phyloP scores from a whole-genome alignment of 495 filamentous ascomycete genomes.

The Aspergillus campestris region DNA sequence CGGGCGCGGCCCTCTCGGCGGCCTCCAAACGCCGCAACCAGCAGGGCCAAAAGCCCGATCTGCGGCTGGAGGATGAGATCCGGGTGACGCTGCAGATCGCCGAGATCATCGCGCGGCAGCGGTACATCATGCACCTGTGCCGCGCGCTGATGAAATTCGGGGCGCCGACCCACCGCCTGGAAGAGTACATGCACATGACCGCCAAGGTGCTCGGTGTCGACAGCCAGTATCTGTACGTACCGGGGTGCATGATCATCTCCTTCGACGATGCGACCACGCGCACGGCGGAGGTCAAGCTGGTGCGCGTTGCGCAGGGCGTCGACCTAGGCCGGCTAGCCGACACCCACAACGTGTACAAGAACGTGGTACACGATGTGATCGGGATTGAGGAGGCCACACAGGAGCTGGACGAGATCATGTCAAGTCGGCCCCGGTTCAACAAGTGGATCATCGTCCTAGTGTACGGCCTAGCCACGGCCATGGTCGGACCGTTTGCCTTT shows the following conservation, averaged over 20 bases:
- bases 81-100: slow-evolving; percentile 79
- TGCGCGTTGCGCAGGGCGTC: slow-evolving; percentile 63
- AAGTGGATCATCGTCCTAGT: slow-evolving; percentile 61
- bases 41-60: slow-evolving; percentile 10
- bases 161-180: slow-evolving; percentile 63
- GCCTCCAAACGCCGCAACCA: slow-evolving; percentile 24
- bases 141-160: slow-evolving; percentile 73
- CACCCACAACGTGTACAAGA: slow-evolving; percentile 81
- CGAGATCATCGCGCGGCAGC: slow-evolving; percentile 68
- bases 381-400: slow-evolving; percentile 72
- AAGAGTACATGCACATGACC: slow-evolving; percentile 83
- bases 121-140: slow-evolving; percentile 78
- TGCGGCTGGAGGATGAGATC: slow-evolving; percentile 48
- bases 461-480: slow-evolving; percentile 72
- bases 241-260: slow-evolving; percentile 87
- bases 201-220: slow-evolving; percentile 79
- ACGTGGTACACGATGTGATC: slow-evolving; percentile 78
- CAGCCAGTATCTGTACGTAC: slow-evolving; percentile 81
- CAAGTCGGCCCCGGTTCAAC: slow-evolving; percentile 54
- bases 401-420: slow-evolving; percentile 57
- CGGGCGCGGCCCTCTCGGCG: slow-evolving; percentile 19
- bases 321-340: slow-evolving; percentile 76
- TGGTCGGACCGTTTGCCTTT: slow-evolving; percentile 79
- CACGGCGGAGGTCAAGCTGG: slow-evolving; percentile 82
- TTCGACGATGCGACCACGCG: slow-evolving; percentile 83